Percentiles rank a stretch among this genome's conserved stretches.
Evolutionary conservation across 208 protist genomes (phyloP).

Genomic region (Leishmania tarentolae): DNA sequence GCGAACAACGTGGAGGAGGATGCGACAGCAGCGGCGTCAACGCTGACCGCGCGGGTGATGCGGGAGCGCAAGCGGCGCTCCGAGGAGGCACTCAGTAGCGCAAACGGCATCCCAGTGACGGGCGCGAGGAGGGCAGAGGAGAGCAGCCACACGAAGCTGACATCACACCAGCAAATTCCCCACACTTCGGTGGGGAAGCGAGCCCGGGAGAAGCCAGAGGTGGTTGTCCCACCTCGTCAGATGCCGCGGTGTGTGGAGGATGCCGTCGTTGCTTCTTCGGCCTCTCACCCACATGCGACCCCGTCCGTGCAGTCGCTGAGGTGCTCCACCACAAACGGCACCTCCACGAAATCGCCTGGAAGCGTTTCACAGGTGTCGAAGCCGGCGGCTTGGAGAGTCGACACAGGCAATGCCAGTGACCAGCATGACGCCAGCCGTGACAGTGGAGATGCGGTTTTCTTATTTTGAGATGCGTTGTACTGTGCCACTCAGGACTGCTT

Average conservation of each 20-base stretch:
- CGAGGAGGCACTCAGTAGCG: conserved; percentile 8
- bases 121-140: not conserved
- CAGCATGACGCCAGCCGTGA: not conserved
- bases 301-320: not conserved
- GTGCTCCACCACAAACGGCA: not conserved
- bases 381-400: not conserved
- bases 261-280: not conserved
- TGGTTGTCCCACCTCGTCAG: not conserved
- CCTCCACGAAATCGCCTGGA: not conserved
- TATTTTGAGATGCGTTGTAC: not conserved
- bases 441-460: not conserved
- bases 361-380: not conserved
- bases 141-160: not conserved
- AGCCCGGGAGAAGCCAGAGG: not conserved
- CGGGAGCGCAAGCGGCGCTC: conserved; percentile 21
- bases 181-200: not conserved
- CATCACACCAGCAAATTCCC: not conserved
- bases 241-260: not conserved
- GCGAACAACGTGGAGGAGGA: not conserved
- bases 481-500: not conserved
- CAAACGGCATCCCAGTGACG: not conserved
- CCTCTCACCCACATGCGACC: not conserved
- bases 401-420: not conserved
- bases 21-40: not conserved
- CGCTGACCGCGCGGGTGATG: conserved; percentile 24